phyloP scores from a whole-genome alignment of 352 stramenopile genomes.

The Achlya hypogyna region DNA sequence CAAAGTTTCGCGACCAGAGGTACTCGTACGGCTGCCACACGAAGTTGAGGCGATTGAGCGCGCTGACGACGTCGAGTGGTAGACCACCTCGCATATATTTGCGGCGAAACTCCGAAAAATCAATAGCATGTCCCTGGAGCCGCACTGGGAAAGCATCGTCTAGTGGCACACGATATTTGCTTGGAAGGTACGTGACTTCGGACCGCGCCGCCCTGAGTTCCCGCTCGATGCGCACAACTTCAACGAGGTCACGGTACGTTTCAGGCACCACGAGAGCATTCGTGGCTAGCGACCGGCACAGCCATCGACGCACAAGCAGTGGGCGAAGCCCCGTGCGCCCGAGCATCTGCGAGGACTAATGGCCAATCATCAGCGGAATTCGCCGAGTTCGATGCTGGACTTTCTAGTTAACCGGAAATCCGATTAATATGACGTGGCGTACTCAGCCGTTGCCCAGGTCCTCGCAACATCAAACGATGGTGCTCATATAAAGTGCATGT shows the following conservation, averaged over 20 bases:
- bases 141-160: neutral
- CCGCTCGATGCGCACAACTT: neutral
- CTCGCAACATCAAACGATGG: no score
- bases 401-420: no score
- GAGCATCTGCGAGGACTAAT: no score
- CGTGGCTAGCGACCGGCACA: no score
- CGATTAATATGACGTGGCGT: no score
- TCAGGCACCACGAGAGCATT: no score
- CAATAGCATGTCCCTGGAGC: neutral
- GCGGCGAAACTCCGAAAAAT: neutral
- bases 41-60: neutral
- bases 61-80: neutral
- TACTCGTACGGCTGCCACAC: constrained; percentile 14
- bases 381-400: no score
- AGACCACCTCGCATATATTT: neutral
- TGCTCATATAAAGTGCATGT: no score
- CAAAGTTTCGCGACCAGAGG: constrained; percentile 18
- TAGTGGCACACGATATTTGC: neutral
- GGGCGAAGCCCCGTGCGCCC: no score
- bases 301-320: no score
- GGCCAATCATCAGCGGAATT: no score
- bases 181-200: neutral
- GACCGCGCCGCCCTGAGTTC: neutral
- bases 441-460: no score
- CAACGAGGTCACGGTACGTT: neutral